A percentile compares a stretch with the other conserved stretches of the same genome.
These are phyloP conservation scores for Serpula lacrymans DNA, from an alignment of 768 basidiomycete species.

Conservation along the genomic window DNA sequence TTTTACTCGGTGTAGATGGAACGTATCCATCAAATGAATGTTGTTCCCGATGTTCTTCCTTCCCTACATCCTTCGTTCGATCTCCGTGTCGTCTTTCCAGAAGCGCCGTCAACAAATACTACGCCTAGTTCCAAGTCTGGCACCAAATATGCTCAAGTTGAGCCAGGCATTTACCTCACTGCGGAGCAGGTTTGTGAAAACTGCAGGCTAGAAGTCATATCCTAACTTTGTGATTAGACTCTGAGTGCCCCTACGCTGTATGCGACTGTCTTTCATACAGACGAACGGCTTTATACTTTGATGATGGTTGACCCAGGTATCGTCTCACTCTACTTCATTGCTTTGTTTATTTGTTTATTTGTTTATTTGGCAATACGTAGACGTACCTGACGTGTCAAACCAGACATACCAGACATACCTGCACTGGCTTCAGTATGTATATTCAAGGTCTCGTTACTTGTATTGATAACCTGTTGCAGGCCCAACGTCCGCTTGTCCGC, in stretches of 20 bases:
- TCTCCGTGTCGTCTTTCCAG: slow-evolving; percentile 61
- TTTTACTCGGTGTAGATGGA: slow-evolving; percentile 66
- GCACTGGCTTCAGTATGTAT: slow-evolving; percentile 80
- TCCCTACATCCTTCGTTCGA: slow-evolving; percentile 70
- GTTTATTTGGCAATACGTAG: slow-evolving; percentile 32
- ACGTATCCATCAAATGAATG: slow-evolving; percentile 85
- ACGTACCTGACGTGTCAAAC: slow-evolving; percentile 74
- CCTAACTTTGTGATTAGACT: slow-evolving; percentile 44
- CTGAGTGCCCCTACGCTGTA: slow-evolving; percentile 58
- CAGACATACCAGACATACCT: slow-evolving; percentile 68
- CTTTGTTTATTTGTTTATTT: slow-evolving; percentile 8
- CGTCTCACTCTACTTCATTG: slow-evolving; percentile 9
- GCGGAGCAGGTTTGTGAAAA: slow-evolving; percentile 60
- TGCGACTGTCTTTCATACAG: slow-evolving; percentile 78
- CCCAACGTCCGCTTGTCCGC: slow-evolving; percentile 81
- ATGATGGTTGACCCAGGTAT: slow-evolving; percentile 85
- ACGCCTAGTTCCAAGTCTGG: slow-evolving; percentile 17
- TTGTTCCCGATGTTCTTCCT: slow-evolving; percentile 85
- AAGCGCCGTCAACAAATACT: slow-evolving; percentile 21
- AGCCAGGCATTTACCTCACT: slow-evolving; percentile 66
- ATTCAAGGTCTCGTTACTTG: slow-evolving; percentile 8
- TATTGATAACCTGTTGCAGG: slow-evolving; percentile 35
- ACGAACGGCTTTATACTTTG: slow-evolving; percentile 80
- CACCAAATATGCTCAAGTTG: slow-evolving; percentile 40
- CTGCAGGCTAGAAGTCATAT: neutral